phyloP scores from a whole-genome alignment of 306 rosid genomes.

The Quercus berberidifolia region DNA sequence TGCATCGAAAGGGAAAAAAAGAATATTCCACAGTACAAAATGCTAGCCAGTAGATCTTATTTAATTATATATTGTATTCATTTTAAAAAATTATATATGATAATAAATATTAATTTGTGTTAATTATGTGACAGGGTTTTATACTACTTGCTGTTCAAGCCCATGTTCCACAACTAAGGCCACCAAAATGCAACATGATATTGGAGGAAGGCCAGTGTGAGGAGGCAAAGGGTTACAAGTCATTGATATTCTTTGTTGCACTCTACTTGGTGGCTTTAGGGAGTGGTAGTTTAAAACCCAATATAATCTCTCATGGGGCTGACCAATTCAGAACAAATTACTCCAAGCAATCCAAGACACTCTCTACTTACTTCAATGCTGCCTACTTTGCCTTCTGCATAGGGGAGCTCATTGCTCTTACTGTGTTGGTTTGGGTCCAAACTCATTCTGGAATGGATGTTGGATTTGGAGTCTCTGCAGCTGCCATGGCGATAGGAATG shows the following conservation, averaged over 20 bases:
- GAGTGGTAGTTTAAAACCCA: slow-evolving; percentile 65
- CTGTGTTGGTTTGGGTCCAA: slow-evolving; percentile 65
- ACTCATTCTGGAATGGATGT: slow-evolving; percentile 63
- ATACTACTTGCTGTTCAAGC: slow-evolving; percentile 55
- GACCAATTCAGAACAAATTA: slow-evolving; percentile 48
- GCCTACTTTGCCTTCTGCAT: slow-evolving; percentile 62
- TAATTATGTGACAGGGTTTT: slow-evolving; percentile 40
- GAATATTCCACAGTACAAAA: neutral
- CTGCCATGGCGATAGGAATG: slow-evolving; percentile 51
- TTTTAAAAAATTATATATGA: neutral
- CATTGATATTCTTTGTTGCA: slow-evolving; percentile 44
- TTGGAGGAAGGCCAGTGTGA: slow-evolving; percentile 16
- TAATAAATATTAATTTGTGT: neutral
- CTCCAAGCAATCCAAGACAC: slow-evolving; percentile 33
- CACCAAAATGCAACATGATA: slow-evolving; percentile 37
- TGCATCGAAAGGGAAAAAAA: neutral
- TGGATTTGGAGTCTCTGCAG: slow-evolving; percentile 60
- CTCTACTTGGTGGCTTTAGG: slow-evolving; percentile 63
- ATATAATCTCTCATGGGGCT: slow-evolving; percentile 67
- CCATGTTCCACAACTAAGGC: slow-evolving; percentile 45
- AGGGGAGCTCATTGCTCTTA: slow-evolving; percentile 52
- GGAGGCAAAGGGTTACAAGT: slow-evolving; percentile 43
- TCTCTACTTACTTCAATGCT: slow-evolving; percentile 55
- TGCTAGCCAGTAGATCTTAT: too few species aligned
- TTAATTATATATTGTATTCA: neutral